Evolutionary conservation across 1,284 basidiomycete species (phyloP).

Genomic region (Trichosporon asahii): DNA sequence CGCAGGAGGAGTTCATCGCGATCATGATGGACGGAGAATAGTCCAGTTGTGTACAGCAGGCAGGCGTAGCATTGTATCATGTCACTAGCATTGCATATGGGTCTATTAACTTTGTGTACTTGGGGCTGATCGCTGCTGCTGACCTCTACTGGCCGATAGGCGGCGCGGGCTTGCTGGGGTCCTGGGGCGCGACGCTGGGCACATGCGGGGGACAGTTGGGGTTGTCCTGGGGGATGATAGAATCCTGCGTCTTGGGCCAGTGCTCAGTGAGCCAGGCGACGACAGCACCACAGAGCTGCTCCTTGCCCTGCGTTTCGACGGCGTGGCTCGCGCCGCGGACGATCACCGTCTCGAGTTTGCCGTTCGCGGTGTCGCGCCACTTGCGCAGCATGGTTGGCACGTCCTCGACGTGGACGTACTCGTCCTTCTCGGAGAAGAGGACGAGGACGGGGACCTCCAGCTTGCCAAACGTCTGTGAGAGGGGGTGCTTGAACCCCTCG

Average conservation of each 20-base stretch:
- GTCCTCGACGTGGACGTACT: conserved; percentile 28
- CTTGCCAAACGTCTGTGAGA: conserved; percentile 37
- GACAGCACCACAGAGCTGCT: conserved; percentile 32
- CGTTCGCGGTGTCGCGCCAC: conserved; percentile 35
- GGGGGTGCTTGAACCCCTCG: conserved; percentile 7
- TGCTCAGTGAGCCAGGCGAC: conserved; percentile 32
- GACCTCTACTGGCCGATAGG: neutral
- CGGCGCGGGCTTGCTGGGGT: neutral
- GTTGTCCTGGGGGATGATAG: conserved; percentile 3
- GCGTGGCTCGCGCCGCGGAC: conserved; percentile 45
- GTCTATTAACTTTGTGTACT: neutral
- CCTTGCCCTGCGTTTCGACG: conserved; percentile 35
- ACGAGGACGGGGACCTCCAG: conserved; percentile 42
- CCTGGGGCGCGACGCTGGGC: neutral
- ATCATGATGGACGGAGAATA: conserved; percentile 61
- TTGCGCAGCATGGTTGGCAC: conserved; percentile 18
- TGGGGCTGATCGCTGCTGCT: neutral
- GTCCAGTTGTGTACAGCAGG: neutral
- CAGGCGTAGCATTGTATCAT: neutral
- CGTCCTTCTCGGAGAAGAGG: conserved; percentile 44
- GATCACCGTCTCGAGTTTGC: conserved; percentile 30
- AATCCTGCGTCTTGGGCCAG: neutral
- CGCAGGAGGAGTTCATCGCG: conserved; percentile 60
- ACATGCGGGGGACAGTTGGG: neutral
- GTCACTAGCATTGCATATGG: neutral